These are phyloP conservation scores for Penicillium canariense DNA, from an alignment of 495 filamentous ascomycete genomes.

Conservation along the genomic window DNA sequence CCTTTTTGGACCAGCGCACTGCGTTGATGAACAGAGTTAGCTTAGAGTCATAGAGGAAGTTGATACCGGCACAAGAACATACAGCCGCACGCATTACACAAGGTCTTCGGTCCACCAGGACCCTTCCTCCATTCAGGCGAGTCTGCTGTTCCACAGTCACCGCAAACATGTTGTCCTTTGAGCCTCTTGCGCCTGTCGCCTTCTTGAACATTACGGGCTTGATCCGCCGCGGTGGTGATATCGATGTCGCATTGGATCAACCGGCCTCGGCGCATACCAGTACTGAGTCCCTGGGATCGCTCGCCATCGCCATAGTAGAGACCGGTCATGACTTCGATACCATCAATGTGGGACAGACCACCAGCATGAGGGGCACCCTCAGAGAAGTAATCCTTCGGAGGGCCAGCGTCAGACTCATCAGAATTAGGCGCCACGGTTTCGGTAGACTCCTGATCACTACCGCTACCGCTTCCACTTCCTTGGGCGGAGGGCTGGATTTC, in stretches of 20 bases:
- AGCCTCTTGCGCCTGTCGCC: conserved; percentile 87
- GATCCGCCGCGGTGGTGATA: conserved; percentile 77
- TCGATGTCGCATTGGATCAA: conserved; percentile 84
- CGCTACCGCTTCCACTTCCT: conserved; percentile 8
- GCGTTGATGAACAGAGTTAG: background rate
- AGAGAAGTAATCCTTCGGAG: conserved; percentile 66
- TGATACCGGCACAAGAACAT: conserved; percentile 28
- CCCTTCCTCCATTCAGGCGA: conserved; percentile 98
- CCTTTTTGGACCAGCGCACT: conserved; percentile 76
- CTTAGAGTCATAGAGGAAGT: background rate
- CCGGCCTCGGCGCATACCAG: conserved; percentile 73
- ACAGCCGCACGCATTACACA: conserved; percentile 96
- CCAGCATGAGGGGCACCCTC: conserved; percentile 78
- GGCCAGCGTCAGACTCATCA: conserved; percentile 70
- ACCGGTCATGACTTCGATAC: conserved; percentile 92
- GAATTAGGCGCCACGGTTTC: conserved; percentile 59
- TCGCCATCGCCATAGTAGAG: conserved; percentile 87
- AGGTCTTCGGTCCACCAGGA: conserved; percentile 87
- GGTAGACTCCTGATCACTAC: conserved; percentile 36
- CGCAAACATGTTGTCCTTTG: conserved; percentile 96
- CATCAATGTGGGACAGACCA: conserved; percentile 72
- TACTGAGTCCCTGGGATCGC: conserved; percentile 82
- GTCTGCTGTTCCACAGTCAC: conserved; percentile 91
- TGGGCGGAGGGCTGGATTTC: conserved; percentile 7
- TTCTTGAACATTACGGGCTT: conserved; percentile 39